Conservation (phyloP, 148 eudicot species). For the Vaccinium vitisidaea region DNA sequence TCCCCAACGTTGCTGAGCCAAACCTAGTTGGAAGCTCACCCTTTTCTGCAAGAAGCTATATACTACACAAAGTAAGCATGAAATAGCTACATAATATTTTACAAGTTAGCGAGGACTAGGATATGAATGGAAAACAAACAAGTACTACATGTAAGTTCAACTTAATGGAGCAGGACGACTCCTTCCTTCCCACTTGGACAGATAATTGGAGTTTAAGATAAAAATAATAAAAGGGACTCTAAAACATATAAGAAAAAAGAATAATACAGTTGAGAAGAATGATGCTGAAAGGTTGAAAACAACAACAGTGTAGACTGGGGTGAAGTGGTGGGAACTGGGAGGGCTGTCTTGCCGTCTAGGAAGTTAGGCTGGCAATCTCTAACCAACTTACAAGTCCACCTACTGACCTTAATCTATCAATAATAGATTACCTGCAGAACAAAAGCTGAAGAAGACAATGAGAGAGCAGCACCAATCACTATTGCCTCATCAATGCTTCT, state of each 20-base stretch:
- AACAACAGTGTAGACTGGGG: background rate
- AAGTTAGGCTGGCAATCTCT: background rate
- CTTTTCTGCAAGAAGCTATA: slow-evolving; percentile 97
- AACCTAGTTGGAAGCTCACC: slow-evolving; percentile 97
- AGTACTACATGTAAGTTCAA: background rate
- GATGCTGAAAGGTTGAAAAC: background rate
- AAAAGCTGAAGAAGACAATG: slow-evolving; percentile 95
- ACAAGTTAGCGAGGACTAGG: background rate
- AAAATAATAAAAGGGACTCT: background rate
- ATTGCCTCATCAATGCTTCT: slow-evolving; percentile 94
- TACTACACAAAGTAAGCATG: slow-evolving; percentile 26
- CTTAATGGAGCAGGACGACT: background rate
- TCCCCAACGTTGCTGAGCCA: slow-evolving; percentile 94
- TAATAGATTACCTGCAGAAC: slow-evolving; percentile 76
- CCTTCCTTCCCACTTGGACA: background rate
- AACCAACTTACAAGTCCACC: slow-evolving; percentile 1
- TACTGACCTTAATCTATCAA: background rate
- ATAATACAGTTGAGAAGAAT: background rate
- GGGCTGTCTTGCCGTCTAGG: background rate
- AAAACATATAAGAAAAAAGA: background rate
- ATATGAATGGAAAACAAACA: background rate
- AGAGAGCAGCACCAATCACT: slow-evolving; percentile 96
- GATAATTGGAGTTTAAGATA: background rate
- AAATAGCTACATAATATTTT: slow-evolving; percentile 7
- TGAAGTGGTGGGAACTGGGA: background rate